Base-by-base conservation (phyloP, 2,329 filamentous ascomycete species). In the Alternaria brassicae region DNA sequence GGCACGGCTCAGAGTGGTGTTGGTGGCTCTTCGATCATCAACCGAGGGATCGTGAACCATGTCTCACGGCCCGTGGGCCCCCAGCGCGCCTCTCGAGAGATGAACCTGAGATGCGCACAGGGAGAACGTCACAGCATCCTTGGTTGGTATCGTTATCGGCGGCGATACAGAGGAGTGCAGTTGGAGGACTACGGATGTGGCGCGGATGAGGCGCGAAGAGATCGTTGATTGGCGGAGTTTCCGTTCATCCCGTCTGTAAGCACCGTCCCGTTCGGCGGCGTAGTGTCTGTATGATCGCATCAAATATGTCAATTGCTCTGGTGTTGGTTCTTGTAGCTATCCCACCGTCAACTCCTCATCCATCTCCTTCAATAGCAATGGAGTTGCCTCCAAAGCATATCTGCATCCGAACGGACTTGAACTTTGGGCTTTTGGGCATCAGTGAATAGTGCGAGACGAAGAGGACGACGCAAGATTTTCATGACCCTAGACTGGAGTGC, bases 11-110 rank as follows among this genome's bases (percentile, higher is more conserved):
- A 55, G 25, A 39, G 57, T 41, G 28, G 42, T 53, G 57, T 66
- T 56, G 62, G 61, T 55, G 61, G 59, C 59, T 61, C 55, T 63
- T 48, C 40, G 63, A 66, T 68, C 65, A 47, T 58, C 63, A 48
- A 41, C 15, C 30, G 13, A 36, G 60, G 59, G 63, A 65, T 59
- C 23, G 21, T 15, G 1, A 65, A 41, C 65, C 63, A 54, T 56
- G 63, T 44, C 25, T 17, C 17, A 56, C 61, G 63, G 63, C 48
- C 63, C 63, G 63, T 58, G 53, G 47, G 61, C 44, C 60, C 58
- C 58, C 51, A 42, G 42, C 42, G 54, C 40, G 39, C 36, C 45
- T 2, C 42, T 30, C 23, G 54, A 19, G 36, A 49, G 56, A 28
- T 42, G 42, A 48, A 17, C 44, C 25, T 17, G 41, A 49, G 48